phyloP scores from a whole-genome alignment of 345 rosid species.

The Populus tremula region DNA sequence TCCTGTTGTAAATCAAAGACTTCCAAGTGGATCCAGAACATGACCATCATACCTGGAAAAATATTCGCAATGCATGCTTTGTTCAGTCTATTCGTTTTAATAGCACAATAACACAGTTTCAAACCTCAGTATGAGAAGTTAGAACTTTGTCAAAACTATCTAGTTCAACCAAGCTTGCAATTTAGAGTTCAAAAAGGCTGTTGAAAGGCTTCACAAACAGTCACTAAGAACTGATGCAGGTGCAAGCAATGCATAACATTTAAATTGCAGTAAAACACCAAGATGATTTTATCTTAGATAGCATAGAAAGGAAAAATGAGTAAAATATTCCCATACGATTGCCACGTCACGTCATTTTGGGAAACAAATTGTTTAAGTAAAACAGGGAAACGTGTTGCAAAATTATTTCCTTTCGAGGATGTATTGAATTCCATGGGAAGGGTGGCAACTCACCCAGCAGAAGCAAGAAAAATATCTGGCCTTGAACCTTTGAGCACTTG shows the following conservation, averaged over 20 bases:
- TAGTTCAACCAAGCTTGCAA: neutral
- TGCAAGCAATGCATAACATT: neutral
- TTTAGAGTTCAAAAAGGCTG: neutral
- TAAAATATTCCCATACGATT: neutral
- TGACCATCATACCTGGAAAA: slow-evolving; percentile 75
- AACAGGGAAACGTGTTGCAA: neutral
- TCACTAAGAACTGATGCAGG: neutral
- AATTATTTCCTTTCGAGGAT: neutral
- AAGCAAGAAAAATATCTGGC: slow-evolving; percentile 88
- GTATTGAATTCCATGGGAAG: neutral
- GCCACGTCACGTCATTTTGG: neutral
- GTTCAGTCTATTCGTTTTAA: neutral
- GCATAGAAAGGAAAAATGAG: neutral
- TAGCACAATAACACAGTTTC: neutral
- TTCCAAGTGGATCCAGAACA: slow-evolving; percentile 85
- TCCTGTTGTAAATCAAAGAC: slow-evolving; percentile 77
- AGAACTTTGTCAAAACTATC: neutral
- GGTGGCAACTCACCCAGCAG: slow-evolving; percentile 75
- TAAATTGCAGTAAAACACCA: neutral
- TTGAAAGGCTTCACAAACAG: neutral
- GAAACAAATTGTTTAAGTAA: neutral
- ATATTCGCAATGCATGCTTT: neutral
- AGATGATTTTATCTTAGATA: neutral
- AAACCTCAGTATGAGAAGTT: neutral
- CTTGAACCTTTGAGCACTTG: slow-evolving; percentile 81